These are phyloP conservation scores for Hydrangea macrophylla DNA, from an alignment of 148 eudicot species.

Conservation along the genomic window DNA sequence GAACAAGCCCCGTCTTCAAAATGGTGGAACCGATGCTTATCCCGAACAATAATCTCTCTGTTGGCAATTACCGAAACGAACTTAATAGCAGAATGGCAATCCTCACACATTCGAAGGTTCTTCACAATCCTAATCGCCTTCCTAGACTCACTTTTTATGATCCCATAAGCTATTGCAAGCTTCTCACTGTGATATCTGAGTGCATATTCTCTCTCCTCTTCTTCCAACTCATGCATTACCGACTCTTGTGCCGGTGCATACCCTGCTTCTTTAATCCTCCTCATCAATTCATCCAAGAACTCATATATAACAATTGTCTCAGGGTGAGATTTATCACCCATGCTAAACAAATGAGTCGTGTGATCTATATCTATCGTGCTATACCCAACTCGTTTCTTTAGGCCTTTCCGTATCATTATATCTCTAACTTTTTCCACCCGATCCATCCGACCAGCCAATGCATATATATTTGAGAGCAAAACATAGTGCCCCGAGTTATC, in stretches of 20 bases:
- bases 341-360: slow-evolving; percentile 49
- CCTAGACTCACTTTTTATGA: slow-evolving; percentile 35
- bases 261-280: slow-evolving; percentile 44
- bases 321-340: slow-evolving; percentile 55
- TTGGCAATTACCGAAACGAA: slow-evolving; percentile 40
- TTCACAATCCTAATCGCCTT: slow-evolving; percentile 43
- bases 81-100: slow-evolving; percentile 65
- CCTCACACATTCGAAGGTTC: slow-evolving; percentile 72
- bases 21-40: slow-evolving; percentile 72
- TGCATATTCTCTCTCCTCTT: slow-evolving; percentile 55
- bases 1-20: slow-evolving; percentile 61
- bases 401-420: slow-evolving; percentile 38
- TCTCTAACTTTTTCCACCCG: slow-evolving; percentile 46
- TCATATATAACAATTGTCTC: slow-evolving; percentile 37
- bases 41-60: slow-evolving; percentile 55
- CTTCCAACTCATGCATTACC: slow-evolving; percentile 59
- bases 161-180: slow-evolving; percentile 64
- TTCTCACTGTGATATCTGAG: slow-evolving; percentile 67
- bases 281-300: slow-evolving; percentile 53
- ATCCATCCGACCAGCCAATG: slow-evolving; percentile 59
- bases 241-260: slow-evolving; percentile 44
- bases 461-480: slow-evolving; percentile 51
- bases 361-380: slow-evolving; percentile 49
- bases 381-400: slow-evolving; percentile 58
- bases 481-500: slow-evolving; percentile 51